Percentiles rank a stretch among this genome's conserved stretches.
These are phyloP conservation scores for Arthrobotrys sphaeroides DNA, from an alignment of 2,329 filamentous ascomycete genomes.

Conservation along the genomic window DNA sequence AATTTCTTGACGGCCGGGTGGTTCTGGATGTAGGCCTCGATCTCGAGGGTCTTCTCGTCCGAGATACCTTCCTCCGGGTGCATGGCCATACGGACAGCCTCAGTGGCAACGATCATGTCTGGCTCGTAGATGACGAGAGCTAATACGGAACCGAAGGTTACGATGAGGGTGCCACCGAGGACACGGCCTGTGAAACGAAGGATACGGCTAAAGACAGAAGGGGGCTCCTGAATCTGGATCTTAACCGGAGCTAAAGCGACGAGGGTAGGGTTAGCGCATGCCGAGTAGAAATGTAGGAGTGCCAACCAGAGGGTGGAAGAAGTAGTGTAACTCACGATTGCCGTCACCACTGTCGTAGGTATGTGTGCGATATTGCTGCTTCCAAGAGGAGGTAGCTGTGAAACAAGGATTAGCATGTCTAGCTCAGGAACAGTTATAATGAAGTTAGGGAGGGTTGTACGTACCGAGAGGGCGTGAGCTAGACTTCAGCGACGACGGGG, in stretches of 20 bases:
- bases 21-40: conserved; percentile 77
- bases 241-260: conserved; percentile 39
- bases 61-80: conserved; percentile 59
- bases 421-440: not conserved
- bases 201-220: conserved; percentile 30
- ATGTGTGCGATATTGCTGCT: conserved; percentile 43
- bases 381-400: conserved; percentile 20
- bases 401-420: conserved; percentile 1
- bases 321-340: conserved; percentile 33
- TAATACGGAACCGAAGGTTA: conserved; percentile 45
- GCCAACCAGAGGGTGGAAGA: not conserved
- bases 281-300: not conserved
- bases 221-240: conserved; percentile 51
- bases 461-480: conserved; percentile 23
- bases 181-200: conserved; percentile 33
- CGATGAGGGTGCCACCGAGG: conserved; percentile 38
- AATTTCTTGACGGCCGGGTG: conserved; percentile 79
- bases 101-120: conserved; percentile 46
- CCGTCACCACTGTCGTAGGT: conserved; percentile 47
- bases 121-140: conserved; percentile 43
- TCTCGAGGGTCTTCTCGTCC: conserved; percentile 67
- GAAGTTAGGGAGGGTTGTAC: not conserved
- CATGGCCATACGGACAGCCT: conserved; percentile 33
- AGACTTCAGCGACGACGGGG: not conserved
- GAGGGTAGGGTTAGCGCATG: not conserved